phyloP scores from a whole-genome alignment of 75 land plant genomes.

The Pinus albicaulis region DNA sequence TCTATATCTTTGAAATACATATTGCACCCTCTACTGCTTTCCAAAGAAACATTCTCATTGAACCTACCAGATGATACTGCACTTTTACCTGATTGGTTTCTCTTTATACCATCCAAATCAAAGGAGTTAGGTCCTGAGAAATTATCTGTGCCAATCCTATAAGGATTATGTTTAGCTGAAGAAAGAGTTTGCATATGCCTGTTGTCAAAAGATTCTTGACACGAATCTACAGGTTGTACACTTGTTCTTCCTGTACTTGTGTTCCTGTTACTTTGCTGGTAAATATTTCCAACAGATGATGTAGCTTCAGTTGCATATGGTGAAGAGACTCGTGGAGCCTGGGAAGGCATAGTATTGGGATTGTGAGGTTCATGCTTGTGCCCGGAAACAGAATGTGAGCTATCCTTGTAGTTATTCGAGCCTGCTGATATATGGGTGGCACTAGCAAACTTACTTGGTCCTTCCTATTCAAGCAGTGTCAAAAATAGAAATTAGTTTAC shows the following conservation, averaged over 20 bases:
- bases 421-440: conserved; percentile 40
- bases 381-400: not conserved
- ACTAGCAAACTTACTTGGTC: conserved; percentile 48
- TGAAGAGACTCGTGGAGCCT: not conserved
- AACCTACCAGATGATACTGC: not conserved
- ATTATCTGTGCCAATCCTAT: not conserved
- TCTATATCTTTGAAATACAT: conserved; percentile 45
- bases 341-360: not conserved
- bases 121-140: not conserved
- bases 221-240: not conserved
- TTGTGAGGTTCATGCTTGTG: not conserved
- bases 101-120: not conserved
- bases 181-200: not conserved
- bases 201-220: not conserved
- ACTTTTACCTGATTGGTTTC: not conserved
- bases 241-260: not conserved
- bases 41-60: not conserved
- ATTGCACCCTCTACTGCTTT: not conserved
- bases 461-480: conserved; percentile 31
- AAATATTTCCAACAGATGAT: not conserved
- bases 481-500: not conserved
- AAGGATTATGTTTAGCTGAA: not conserved
- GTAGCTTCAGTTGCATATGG: not conserved
- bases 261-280: not conserved
- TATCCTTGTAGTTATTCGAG: not conserved